phyloP scores from a whole-genome alignment of 1,139 yeast species.

The Nakaseomyces glabratus region DNA sequence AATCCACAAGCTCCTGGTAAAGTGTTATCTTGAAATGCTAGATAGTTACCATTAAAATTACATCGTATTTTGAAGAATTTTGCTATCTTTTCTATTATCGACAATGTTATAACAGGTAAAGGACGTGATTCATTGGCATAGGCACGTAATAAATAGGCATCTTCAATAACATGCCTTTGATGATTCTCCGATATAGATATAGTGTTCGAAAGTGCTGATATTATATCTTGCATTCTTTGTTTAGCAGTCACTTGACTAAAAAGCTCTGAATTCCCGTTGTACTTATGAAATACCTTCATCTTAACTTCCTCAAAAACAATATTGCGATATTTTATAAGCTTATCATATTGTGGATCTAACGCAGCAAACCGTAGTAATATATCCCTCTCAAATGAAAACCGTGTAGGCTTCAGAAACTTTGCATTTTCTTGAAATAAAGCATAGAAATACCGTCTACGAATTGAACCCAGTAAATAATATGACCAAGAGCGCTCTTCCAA shows the following conservation, averaged over 20 bases:
- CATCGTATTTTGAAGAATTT: slow-evolving; percentile 15
- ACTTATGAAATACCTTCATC: slow-evolving; percentile 2
- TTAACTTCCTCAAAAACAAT: slow-evolving; percentile 13
- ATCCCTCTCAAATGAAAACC: slow-evolving; percentile 4
- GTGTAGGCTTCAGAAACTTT: neutral
- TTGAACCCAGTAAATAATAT: slow-evolving; percentile 3
- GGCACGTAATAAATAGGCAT: slow-evolving; percentile 22
- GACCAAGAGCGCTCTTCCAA: slow-evolving; percentile 4
- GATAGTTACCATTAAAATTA: slow-evolving; percentile 15
- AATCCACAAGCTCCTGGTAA: slow-evolving; percentile 17
- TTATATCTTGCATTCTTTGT: neutral
- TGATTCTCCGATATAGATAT: neutral
- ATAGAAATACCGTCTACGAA: slow-evolving; percentile 4
- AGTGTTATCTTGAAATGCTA: slow-evolving; percentile 17
- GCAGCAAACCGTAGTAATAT: slow-evolving; percentile 14
- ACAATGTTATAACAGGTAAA: slow-evolving; percentile 17
- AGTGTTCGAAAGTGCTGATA: slow-evolving; percentile 1
- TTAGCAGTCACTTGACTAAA: slow-evolving; percentile 9
- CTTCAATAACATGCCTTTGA: slow-evolving; percentile 16
- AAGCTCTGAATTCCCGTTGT: slow-evolving; percentile 10
- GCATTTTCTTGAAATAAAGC: slow-evolving; percentile 1
- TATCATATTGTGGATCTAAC: slow-evolving; percentile 23
- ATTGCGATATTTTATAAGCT: slow-evolving; percentile 15
- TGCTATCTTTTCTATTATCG: slow-evolving; percentile 22
- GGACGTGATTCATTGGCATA: slow-evolving; percentile 25